Evolutionary conservation across 306 rosid species (phyloP).

Genomic region (Prunus kanzakura): DNA sequence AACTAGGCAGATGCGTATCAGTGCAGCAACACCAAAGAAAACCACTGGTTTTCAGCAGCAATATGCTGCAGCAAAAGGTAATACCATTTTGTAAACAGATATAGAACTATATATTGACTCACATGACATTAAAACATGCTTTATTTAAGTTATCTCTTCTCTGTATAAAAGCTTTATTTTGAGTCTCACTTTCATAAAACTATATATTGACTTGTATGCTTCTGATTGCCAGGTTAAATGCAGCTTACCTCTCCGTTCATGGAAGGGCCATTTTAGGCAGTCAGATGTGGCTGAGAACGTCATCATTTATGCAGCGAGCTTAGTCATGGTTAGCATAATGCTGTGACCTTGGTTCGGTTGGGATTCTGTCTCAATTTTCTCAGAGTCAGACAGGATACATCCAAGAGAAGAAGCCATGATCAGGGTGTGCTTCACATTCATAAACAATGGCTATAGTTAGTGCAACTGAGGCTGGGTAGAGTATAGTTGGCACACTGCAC

Average conservation of each 20-base stretch:
- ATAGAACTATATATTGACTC: background rate
- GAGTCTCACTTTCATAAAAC: background rate
- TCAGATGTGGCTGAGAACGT: conserved; percentile 51
- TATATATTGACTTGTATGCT: conserved; percentile 9
- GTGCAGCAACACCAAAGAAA: conserved; percentile 87
- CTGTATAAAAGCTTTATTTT: background rate
- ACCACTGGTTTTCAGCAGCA: conserved; percentile 61
- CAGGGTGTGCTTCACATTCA: background rate
- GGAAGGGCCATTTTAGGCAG: conserved; percentile 57
- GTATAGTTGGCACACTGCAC: background rate
- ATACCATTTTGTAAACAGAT: background rate
- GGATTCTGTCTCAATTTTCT: background rate
- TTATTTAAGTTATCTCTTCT: background rate
- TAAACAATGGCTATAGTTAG: conserved; percentile 1
- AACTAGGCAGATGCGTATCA: conserved; percentile 86
- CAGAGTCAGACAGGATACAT: background rate
- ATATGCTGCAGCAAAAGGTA: conserved; percentile 59
- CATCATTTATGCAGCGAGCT: conserved; percentile 39
- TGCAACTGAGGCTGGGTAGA: background rate
- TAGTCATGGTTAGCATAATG: conserved; percentile 13
- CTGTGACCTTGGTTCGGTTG: background rate
- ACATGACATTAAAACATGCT: background rate
- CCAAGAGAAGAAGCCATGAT: background rate
- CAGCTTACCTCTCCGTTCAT: conserved; percentile 73
- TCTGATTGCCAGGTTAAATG: conserved; percentile 58